phyloP scores from a whole-genome alignment of 2,329 filamentous ascomycete species.

The Cladosporium colombiae region DNA sequence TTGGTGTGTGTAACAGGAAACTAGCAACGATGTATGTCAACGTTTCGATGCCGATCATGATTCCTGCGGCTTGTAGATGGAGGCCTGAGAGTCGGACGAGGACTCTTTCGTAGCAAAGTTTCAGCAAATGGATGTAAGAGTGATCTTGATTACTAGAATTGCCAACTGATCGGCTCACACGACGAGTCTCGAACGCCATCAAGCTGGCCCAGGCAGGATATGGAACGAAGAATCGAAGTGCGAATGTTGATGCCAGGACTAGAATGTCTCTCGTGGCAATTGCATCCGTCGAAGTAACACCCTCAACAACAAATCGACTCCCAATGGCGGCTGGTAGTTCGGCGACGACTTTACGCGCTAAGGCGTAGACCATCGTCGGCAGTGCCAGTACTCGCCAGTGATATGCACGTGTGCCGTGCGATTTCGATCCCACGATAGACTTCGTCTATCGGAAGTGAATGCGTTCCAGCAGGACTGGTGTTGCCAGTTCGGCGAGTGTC shows the following conservation, averaged over 20 bases:
- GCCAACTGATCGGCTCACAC: background rate
- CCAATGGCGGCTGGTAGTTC: background rate
- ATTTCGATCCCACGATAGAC: background rate
- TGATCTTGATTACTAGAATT: background rate
- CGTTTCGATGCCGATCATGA: background rate
- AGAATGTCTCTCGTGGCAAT: background rate
- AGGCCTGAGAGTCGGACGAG: background rate
- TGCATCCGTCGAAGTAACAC: background rate
- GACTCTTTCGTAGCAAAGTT: background rate
- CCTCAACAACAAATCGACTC: background rate
- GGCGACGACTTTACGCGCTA: background rate
- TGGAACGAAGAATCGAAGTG: background rate
- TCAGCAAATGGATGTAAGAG: background rate
- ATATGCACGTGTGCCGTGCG: background rate
- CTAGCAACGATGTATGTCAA: background rate
- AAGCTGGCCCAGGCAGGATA: conserved; percentile 4
- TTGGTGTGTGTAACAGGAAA: background rate
- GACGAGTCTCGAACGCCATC: background rate
- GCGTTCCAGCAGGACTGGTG: background rate
- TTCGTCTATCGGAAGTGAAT: background rate
- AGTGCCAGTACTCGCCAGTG: background rate
- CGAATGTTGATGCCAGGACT: background rate
- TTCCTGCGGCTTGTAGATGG: background rate
- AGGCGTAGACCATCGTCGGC: background rate
- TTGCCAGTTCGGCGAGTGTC: background rate